phyloP scores from a whole-genome alignment of 164 flowering plant species.

The Macadamia integrifolia region DNA sequence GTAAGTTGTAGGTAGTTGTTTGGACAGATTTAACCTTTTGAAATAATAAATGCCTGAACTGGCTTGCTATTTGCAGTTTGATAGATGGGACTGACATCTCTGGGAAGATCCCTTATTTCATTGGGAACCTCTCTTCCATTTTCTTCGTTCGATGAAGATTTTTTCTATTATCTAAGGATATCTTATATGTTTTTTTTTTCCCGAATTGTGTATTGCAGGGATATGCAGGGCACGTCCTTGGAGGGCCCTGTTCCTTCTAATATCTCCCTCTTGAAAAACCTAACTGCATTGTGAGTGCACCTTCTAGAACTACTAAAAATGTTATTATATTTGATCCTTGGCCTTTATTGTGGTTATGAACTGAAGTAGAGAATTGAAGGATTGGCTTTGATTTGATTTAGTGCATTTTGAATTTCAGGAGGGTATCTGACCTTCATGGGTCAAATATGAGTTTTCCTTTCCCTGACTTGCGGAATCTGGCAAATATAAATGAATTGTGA shows the following conservation, averaged over 20 bases:
- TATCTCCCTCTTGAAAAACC: slow-evolving; percentile 42
- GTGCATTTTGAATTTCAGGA: slow-evolving; percentile 40
- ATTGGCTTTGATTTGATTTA: slow-evolving; percentile 3
- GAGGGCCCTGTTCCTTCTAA: slow-evolving; percentile 76
- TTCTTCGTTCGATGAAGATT: not conserved
- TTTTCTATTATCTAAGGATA: not conserved
- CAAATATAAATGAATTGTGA: slow-evolving; percentile 39
- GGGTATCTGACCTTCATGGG: slow-evolving; percentile 71
- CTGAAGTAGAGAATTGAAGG: not conserved
- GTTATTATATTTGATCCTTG: not conserved
- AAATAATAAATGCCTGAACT: not conserved
- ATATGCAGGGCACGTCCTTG: slow-evolving; percentile 80
- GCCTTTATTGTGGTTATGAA: not conserved
- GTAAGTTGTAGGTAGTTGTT: slow-evolving; percentile 37
- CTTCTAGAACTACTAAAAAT: not conserved
- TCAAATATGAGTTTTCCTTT: slow-evolving; percentile 51
- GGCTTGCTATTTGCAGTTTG: slow-evolving; percentile 46
- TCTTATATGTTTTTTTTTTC: not conserved
- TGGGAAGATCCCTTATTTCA: slow-evolving; percentile 77
- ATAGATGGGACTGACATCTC: slow-evolving; percentile 67
- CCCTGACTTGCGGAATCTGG: slow-evolving; percentile 48
- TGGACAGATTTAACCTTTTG: not conserved
- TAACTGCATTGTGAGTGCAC: slow-evolving; percentile 47
- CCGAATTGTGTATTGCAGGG: slow-evolving; percentile 34
- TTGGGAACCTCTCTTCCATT: slow-evolving; percentile 41